Base-by-base conservation (phyloP, 257 asterid species). In the Solanum lycopersicoides region DNA sequence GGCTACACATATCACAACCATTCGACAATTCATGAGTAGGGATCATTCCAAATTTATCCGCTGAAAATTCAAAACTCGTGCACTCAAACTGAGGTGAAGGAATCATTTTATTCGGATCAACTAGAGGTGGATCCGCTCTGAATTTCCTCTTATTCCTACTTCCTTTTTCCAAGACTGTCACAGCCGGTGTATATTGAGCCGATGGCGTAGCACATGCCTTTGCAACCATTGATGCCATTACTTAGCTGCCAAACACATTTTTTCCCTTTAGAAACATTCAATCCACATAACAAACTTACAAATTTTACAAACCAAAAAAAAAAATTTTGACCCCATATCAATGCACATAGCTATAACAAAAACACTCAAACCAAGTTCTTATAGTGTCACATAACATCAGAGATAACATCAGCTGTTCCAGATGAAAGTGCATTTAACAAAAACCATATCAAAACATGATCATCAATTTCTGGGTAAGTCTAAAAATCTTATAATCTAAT, bases 121-220 rank as follows among this genome's bases (percentile, higher is more conserved):
- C 90, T 73, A 93, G 37, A 1, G 98, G 98, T 23, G 97, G 94
- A 92, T 96, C 99, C 13, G 99, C 98, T 76, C 98, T 91, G 91
- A 96, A 97, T 88, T 97, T 97, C 88, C 99, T 92, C 91, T 97
- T 97, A 87, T 97, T 97, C 93, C 99, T 90, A 82, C 98, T 95
- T 50, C 95, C 99, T 86, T 94, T 97, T 85, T 93, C 98, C 91
- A 92, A 94, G 65, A 92, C 90, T 14, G 90, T 89, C 94, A 95
- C 86, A 47, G 89, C 89, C 10, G 96, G 94, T 21, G 92, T 87
- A 91, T 93, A 92, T 92, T 92, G 98, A 87, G 92, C 90, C 88
- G 98, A 45, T n/a, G 88, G 79, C 13, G 88, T 92, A 88, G 91
- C 90, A 89, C 97, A 93, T 83, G 94, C 92, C 92, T 95, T 92